These are phyloP conservation scores for Trichoderma sp. DNA, from an alignment of 2,329 filamentous ascomycete genomes.

Conservation along the genomic window DNA sequence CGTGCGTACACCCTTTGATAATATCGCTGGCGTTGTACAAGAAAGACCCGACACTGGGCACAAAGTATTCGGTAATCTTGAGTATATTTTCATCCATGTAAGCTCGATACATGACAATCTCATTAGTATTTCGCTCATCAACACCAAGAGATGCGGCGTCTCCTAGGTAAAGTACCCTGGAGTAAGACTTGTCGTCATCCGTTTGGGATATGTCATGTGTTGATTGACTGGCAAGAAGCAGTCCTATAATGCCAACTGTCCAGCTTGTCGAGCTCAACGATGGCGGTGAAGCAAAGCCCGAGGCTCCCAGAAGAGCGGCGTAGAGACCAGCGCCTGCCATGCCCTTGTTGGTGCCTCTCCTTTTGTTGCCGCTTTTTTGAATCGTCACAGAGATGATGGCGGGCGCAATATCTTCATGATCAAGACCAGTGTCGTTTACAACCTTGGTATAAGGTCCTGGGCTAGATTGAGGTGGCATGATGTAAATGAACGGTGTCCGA, in stretches of 20 bases:
- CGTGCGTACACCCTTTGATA: neutral
- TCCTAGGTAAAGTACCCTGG: neutral
- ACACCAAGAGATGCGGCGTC: neutral
- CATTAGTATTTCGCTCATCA: neutral
- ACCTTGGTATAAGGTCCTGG: no score
- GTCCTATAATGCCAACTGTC: neutral
- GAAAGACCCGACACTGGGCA: neutral
- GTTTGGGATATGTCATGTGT: neutral
- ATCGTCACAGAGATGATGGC: no score
- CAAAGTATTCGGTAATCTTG: neutral
- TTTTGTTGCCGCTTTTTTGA: no score
- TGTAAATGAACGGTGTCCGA: accelerated
- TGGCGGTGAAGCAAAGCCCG: no score
- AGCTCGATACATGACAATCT: neutral
- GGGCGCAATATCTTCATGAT: no score
- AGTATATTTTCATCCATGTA: neutral
- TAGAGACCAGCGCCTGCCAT: no score
- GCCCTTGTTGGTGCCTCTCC: no score
- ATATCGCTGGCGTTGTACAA: neutral
- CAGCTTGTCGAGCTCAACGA: no score
- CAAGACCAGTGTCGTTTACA: no score
- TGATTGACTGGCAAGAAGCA: neutral
- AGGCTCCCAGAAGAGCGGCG: no score
- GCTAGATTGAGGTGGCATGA: no score
- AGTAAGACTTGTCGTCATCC: neutral